These are phyloP conservation scores for Protomyces macrosporus DNA, from an alignment of 1,139 yeast species.

Conservation along the genomic window DNA sequence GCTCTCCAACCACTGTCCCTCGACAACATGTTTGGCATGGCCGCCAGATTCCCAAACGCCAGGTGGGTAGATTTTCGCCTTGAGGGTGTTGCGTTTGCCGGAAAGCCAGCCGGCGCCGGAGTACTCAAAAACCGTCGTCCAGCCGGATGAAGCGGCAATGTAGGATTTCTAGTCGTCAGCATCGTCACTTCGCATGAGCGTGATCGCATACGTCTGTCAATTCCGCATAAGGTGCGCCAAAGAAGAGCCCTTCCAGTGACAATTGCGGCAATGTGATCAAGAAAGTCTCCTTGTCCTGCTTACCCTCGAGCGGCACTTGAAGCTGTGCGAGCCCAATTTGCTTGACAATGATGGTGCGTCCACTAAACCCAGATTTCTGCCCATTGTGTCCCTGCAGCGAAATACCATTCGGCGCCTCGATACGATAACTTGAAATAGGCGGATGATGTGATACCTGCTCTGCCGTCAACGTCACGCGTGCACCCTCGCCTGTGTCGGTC, in stretches of 20 bases:
- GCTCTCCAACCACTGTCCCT: slow-evolving; percentile 74
- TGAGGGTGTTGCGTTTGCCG: slow-evolving; percentile 91
- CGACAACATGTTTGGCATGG: slow-evolving; percentile 68
- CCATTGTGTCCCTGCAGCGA: slow-evolving; percentile 83
- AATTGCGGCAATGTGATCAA: slow-evolving; percentile 88
- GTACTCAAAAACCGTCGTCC: slow-evolving; percentile 66
- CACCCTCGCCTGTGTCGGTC: slow-evolving; percentile 49
- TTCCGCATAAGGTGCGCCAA: slow-evolving; percentile 79
- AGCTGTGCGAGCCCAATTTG: slow-evolving; percentile 88
- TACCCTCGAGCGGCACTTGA: slow-evolving; percentile 41
- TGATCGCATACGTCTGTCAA: slow-evolving; percentile 6
- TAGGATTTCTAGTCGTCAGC: slow-evolving; percentile 40
- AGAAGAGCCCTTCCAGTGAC: slow-evolving; percentile 86
- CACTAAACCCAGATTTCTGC: slow-evolving; percentile 73
- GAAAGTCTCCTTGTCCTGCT: slow-evolving; percentile 59
- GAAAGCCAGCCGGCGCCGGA: slow-evolving; percentile 91
- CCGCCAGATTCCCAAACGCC: slow-evolving; percentile 32
- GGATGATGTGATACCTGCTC: slow-evolving; percentile 98
- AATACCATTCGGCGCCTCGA: slow-evolving; percentile 65
- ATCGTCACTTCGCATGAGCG: slow-evolving; percentile 61
- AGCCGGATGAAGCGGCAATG: slow-evolving; percentile 78
- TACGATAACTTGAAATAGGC: slow-evolving; percentile 84
- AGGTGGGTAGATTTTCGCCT: slow-evolving; percentile 66
- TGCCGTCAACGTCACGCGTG: slow-evolving; percentile 50
- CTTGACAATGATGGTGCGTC: slow-evolving; percentile 72